A percentile compares a stretch with the other conserved stretches of the same genome.
Evolutionary conservation across 768 basidiomycete species (phyloP).

Genomic region (Lentinula sp.): DNA sequence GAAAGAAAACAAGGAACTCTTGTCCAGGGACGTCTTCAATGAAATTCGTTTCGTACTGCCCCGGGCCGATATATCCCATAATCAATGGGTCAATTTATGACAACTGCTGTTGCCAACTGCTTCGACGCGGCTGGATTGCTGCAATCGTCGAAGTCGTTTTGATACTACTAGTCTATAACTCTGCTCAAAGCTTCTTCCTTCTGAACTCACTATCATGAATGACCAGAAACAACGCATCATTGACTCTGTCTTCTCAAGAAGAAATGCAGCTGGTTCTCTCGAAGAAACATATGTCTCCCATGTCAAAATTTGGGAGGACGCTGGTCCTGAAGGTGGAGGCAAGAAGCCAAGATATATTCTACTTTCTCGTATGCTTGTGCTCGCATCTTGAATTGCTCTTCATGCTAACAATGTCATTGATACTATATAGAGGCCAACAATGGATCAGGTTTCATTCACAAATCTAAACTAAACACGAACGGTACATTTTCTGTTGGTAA

Average conservation of each 20-base stretch:
- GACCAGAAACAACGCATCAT: conserved; percentile 69
- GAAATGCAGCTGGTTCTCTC: conserved; percentile 54
- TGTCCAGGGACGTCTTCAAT: not conserved
- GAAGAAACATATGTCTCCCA: conserved; percentile 84
- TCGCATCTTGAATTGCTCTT: not conserved
- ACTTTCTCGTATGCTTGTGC: conserved; percentile 67
- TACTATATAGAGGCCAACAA: conserved; percentile 45
- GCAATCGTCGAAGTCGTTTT: not conserved
- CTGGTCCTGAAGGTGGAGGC: conserved; percentile 56
- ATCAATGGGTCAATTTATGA: not conserved
- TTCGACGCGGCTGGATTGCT: not conserved
- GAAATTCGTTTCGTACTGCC: not conserved
- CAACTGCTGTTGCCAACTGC: not conserved
- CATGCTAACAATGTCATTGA: not conserved
- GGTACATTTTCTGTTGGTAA: conserved; percentile 96
- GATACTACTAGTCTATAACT: too few relatives aligned
- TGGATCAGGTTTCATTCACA: conserved; percentile 78
- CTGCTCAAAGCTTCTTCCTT: not conserved
- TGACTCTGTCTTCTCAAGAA: conserved; percentile 73
- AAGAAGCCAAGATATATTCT: conserved; percentile 88
- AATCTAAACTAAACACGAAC: conserved; percentile 94
- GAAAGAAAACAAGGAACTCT: not conserved
- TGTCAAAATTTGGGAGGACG: conserved; percentile 92
- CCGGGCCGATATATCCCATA: not conserved
- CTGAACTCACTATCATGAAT: conserved; percentile 21